These are phyloP conservation scores for Arachis stenosperma DNA, from an alignment of 306 rosid genomes.

Conservation along the genomic window DNA sequence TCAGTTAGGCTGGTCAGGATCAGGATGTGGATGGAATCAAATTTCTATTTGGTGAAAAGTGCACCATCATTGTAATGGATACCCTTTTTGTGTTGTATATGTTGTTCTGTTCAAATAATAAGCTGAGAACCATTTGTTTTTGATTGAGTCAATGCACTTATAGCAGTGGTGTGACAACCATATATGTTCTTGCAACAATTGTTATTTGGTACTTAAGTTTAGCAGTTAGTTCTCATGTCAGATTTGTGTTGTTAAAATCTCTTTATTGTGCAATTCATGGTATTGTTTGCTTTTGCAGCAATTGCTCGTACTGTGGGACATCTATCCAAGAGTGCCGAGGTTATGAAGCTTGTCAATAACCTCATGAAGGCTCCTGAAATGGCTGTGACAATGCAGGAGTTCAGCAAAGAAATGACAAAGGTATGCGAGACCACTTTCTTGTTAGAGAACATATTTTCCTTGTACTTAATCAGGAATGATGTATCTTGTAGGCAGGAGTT, in stretches of 20 bases:
- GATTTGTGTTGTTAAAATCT: constrained; percentile 14
- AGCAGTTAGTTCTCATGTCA: background rate
- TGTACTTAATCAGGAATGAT: constrained; percentile 7
- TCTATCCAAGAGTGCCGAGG: constrained; percentile 97
- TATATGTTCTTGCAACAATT: background rate
- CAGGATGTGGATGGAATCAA: no score
- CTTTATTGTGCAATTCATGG: constrained; percentile 7
- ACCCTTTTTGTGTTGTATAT: background rate
- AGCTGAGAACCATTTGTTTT: constrained; percentile 21
- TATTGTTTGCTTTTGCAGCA: constrained; percentile 42
- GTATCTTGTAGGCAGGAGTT: constrained; percentile 79
- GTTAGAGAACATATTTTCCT: constrained; percentile 5
- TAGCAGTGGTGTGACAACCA: constrained; percentile 5
- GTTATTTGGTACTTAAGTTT: constrained; percentile 14
- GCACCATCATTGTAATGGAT: no score
- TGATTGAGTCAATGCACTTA: constrained; percentile 6
- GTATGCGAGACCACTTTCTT: constrained; percentile 41
- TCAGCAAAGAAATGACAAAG: constrained; percentile 99
- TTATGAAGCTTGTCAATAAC: constrained; percentile 94
- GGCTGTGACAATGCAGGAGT: constrained; percentile 97
- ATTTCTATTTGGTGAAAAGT: no score
- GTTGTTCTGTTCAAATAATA: constrained; percentile 5
- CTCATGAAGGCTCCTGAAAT: constrained; percentile 98
- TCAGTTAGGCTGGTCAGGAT: no score
- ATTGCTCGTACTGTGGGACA: constrained; percentile 93